A percentile compares a stretch with the other conserved stretches of the same genome.
phyloP scores from a whole-genome alignment of 495 filamentous ascomycete genomes.

The Daldinia vernicosa region DNA sequence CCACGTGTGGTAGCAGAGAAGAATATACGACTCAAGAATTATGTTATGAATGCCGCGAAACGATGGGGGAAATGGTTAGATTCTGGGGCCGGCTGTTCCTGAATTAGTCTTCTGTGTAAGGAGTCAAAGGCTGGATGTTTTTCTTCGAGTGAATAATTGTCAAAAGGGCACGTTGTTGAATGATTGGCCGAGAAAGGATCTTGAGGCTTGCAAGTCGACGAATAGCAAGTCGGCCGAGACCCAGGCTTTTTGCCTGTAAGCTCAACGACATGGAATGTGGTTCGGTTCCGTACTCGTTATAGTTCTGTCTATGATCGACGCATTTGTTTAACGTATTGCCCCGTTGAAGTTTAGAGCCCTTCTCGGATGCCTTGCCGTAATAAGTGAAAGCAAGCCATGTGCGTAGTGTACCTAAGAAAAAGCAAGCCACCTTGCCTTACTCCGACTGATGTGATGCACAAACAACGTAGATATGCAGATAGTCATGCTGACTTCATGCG shows the following conservation, averaged over 20 bases:
- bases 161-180: slow-evolving; percentile 41
- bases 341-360: slow-evolving; percentile 13
- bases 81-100: slow-evolving; percentile 1
- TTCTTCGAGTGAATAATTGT: slow-evolving; percentile 28
- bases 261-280: slow-evolving; percentile 22
- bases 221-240: slow-evolving; percentile 32
- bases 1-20: slow-evolving; percentile 21
- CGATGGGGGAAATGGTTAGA: slow-evolving; percentile 4
- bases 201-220: slow-evolving; percentile 20
- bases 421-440: slow-evolving; percentile 6
- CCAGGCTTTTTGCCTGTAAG: slow-evolving; percentile 18
- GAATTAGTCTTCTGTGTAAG: slow-evolving; percentile 3
- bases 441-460: slow-evolving; percentile 8
- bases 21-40: not conserved
- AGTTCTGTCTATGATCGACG: slow-evolving; percentile 21
- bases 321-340: slow-evolving; percentile 20
- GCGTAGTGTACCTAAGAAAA: not conserved
- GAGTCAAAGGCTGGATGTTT: slow-evolving; percentile 3
- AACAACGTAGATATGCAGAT: slow-evolving; percentile 15
- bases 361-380: slow-evolving; percentile 31
- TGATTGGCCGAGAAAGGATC: slow-evolving; percentile 44
- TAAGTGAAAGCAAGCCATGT: slow-evolving; percentile 5
- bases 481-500: slow-evolving; percentile 9
- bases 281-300: slow-evolving; percentile 26
- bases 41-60: not conserved